Evolutionary conservation across 2,329 filamentous ascomycete genomes (phyloP).

Genomic region (Onygenales sp.): DNA sequence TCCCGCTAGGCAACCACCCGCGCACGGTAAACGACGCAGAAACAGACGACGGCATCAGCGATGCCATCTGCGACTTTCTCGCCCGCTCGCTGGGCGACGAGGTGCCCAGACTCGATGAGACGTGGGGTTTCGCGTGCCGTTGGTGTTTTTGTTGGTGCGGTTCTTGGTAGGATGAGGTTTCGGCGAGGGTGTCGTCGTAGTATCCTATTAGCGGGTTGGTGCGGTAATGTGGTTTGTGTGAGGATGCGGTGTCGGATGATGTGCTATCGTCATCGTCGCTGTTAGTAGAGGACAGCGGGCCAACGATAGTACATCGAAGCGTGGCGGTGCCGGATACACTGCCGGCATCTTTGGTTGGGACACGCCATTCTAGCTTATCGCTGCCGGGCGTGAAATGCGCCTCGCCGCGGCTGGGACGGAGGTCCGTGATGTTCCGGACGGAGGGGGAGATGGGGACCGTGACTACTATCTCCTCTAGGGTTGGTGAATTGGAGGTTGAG

Average conservation of each 20-base stretch:
- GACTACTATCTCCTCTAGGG: slow-evolving; percentile 67
- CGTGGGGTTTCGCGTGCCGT: slow-evolving; percentile 1
- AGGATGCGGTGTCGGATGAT: slow-evolving; percentile 13
- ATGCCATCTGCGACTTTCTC: slow-evolving; percentile 20
- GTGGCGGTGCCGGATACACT: slow-evolving; percentile 59
- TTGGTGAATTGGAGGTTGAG: slow-evolving; percentile 50
- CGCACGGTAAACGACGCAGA: slow-evolving; percentile 56
- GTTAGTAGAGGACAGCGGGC: slow-evolving; percentile 44
- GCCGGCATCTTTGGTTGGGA: slow-evolving; percentile 66
- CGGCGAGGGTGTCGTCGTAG: slow-evolving; percentile 31
- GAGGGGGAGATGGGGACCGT: slow-evolving; percentile 67
- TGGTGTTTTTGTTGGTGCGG: slow-evolving; percentile 7
- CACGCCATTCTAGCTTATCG: slow-evolving; percentile 68
- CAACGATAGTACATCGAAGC: slow-evolving; percentile 71
- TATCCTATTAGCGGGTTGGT: slow-evolving; percentile 36
- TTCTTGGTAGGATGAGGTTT: not conserved
- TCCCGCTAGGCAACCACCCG: slow-evolving; percentile 55
- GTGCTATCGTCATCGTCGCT: slow-evolving; percentile 34
- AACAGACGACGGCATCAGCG: slow-evolving; percentile 70
- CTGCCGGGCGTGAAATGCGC: slow-evolving; percentile 70
- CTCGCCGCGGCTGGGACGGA: slow-evolving; percentile 73
- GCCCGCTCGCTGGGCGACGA: not conserved
- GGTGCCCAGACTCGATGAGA: not conserved
- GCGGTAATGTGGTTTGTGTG: not conserved
- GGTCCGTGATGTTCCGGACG: slow-evolving; percentile 74